phyloP scores from a whole-genome alignment of 257 asterid genomes.

The Nicotiana sylvestris region DNA sequence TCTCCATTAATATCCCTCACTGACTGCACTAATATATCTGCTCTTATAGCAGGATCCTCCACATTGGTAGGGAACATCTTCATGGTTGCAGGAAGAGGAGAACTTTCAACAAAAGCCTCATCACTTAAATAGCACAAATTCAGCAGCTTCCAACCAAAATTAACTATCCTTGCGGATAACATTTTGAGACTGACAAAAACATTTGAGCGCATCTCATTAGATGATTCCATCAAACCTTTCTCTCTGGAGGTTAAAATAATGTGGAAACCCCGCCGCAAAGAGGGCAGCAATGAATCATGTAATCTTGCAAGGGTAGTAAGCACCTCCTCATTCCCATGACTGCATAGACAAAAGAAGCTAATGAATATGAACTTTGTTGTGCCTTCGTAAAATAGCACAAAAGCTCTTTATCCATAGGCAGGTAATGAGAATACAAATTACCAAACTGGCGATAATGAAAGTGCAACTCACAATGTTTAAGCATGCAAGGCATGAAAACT shows the following conservation, averaged over 20 bases:
- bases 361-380: constrained; percentile 1
- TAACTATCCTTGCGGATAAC: constrained; percentile 58
- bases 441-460: background rate
- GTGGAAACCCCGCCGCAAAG: constrained; percentile 59
- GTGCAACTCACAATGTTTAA: background rate
- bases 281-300: constrained; percentile 80
- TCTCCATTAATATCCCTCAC: constrained; percentile 57
- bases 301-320: constrained; percentile 63
- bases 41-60: constrained; percentile 81
- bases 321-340: constrained; percentile 76
- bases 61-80: constrained; percentile 94
- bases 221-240: constrained; percentile 32
- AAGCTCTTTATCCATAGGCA: background rate
- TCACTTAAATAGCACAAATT: constrained; percentile 74
- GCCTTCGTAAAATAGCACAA: background rate
- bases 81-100: constrained; percentile 48
- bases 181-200: constrained; percentile 56
- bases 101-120: constrained; percentile 57
- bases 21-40: constrained; percentile 72
- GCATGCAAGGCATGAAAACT: background rate
- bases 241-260: constrained; percentile 36
- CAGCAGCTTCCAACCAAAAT: constrained; percentile 72
- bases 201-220: constrained; percentile 49
- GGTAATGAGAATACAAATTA: background rate
- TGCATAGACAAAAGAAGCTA: constrained; percentile 35